Percentiles rank a stretch among this genome's conserved stretches.
phyloP scores from a whole-genome alignment of 805 yeast genomes.

The Starmerella khaoyaiensis region DNA sequence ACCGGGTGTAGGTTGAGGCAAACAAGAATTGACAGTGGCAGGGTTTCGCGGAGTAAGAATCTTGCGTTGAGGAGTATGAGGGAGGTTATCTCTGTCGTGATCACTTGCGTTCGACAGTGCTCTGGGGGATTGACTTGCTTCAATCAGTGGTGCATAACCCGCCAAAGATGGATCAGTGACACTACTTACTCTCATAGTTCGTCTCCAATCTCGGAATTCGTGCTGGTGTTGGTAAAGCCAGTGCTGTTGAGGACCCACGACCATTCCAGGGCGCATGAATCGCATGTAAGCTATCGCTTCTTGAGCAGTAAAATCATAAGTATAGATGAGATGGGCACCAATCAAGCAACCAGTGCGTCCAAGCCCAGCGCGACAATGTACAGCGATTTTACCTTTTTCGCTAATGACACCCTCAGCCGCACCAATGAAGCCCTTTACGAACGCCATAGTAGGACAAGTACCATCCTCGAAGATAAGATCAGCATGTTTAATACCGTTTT shows the following conservation, averaged over 20 bases:
- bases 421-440: slow-evolving; percentile 84
- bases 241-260: slow-evolving; percentile 99
- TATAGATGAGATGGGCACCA: slow-evolving; percentile 92
- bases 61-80: slow-evolving; percentile 64
- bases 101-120: too few relatives aligned
- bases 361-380: slow-evolving; percentile 97
- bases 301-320: slow-evolving; percentile 92
- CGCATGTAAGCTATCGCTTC: slow-evolving; percentile 96
- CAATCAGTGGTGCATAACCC: slow-evolving; percentile 29
- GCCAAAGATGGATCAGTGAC: slow-evolving; percentile 37
- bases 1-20: slow-evolving; percentile 89
- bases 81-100: slow-evolving; percentile 19
- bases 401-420: slow-evolving; percentile 83
- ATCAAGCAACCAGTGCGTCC: slow-evolving; percentile 97
- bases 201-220: slow-evolving; percentile 92
- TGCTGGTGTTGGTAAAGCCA: slow-evolving; percentile 95
- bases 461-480: slow-evolving; percentile 98
- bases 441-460: slow-evolving; percentile 90
- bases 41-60: slow-evolving; percentile 45
- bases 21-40: slow-evolving; percentile 57
- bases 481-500: slow-evolving; percentile 71
- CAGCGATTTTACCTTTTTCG: slow-evolving; percentile 87
- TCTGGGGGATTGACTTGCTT: slow-evolving; percentile 14
- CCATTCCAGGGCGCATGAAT: slow-evolving; percentile 97
- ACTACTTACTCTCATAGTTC: slow-evolving; percentile 69